phyloP scores from a whole-genome alignment of 1,284 basidiomycete genomes.

The Kwoniella shivajii region DNA sequence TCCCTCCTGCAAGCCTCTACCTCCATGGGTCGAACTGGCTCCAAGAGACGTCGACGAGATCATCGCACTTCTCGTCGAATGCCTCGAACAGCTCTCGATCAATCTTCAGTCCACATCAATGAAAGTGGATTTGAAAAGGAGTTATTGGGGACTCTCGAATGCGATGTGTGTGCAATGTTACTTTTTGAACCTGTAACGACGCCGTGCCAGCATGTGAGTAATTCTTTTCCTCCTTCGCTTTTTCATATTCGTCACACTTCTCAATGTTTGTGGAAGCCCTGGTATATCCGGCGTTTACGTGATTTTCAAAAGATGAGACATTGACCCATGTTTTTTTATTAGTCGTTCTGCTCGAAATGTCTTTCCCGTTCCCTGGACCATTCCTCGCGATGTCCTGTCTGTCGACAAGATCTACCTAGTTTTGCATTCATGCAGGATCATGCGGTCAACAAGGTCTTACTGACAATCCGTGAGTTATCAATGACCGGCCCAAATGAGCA shows the following conservation, averaged over 20 bases:
- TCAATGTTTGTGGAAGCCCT: too few relatives aligned
- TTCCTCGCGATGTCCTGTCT: conserved; percentile 77
- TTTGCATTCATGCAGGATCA: conserved; percentile 79
- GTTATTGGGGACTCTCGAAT: conserved; percentile 72
- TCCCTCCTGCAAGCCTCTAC: not conserved
- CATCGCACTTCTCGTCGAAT: not conserved
- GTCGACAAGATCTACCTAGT: conserved; percentile 72
- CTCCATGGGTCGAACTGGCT: conserved; percentile 1
- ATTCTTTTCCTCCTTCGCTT: not conserved
- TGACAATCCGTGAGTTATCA: conserved; percentile 68
- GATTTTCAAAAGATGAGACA: not conserved
- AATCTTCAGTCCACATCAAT: not conserved
- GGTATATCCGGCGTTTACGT: not conserved
- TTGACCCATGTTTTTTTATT: not conserved
- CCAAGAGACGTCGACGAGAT: conserved; percentile 7
- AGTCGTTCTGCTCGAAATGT: conserved; percentile 90
- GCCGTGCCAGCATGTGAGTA: conserved; percentile 85
- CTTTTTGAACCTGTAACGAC: conserved; percentile 86
- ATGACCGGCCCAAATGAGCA: not conserved
- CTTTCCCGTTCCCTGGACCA: conserved; percentile 88
- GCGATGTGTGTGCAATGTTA: conserved; percentile 86
- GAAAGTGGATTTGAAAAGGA: conserved; percentile 65
- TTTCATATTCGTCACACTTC: not conserved
- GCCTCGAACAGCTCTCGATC: not conserved
- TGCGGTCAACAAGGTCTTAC: conserved; percentile 64